Evolutionary conservation across 2,329 filamentous ascomycete species (phyloP).

Genomic region (Aschersonia sp.): DNA sequence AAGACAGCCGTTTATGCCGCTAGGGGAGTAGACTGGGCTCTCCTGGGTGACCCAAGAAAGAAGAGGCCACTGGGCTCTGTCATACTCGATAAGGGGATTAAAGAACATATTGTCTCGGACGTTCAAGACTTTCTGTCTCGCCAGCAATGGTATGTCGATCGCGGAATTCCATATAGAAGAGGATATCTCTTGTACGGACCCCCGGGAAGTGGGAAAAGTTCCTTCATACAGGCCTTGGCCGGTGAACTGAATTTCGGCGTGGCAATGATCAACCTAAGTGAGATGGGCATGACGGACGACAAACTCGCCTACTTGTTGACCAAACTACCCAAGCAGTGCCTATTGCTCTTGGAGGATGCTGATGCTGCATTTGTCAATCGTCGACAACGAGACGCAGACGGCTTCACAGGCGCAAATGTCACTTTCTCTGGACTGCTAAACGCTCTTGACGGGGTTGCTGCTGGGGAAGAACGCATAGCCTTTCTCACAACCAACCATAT

Average conservation of each 20-base stretch:
- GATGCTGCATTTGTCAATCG: conserved; percentile 83
- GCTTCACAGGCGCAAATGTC: conserved; percentile 75
- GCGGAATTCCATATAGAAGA: conserved; percentile 84
- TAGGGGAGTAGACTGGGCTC: conserved; percentile 70
- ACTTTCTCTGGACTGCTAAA: conserved; percentile 88
- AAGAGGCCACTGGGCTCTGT: conserved; percentile 85
- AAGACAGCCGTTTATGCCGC: conserved; percentile 88
- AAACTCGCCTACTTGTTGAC: conserved; percentile 74
- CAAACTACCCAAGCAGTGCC: conserved; percentile 67
- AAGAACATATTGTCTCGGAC: conserved; percentile 66
- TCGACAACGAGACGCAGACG: conserved; percentile 61
- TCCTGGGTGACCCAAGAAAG: conserved; percentile 68
- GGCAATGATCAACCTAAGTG: conserved; percentile 81
- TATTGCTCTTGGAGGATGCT: conserved; percentile 78
- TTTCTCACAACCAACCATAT: conserved; percentile 94
- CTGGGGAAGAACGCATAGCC: conserved; percentile 82
- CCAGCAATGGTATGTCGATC: conserved; percentile 79
- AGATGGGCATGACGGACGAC: conserved; percentile 81
- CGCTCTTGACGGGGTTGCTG: conserved; percentile 80
- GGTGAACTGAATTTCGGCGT: conserved; percentile 89
- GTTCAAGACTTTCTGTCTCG: conserved; percentile 69
- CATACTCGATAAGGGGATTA: conserved; percentile 69
- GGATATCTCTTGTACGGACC: conserved; percentile 84
- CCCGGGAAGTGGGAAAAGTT: conserved; percentile 84
- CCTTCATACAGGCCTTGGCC: conserved; percentile 88